phyloP scores from a whole-genome alignment of 2,329 filamentous ascomycete genomes.

The Fusarium nurragi region DNA sequence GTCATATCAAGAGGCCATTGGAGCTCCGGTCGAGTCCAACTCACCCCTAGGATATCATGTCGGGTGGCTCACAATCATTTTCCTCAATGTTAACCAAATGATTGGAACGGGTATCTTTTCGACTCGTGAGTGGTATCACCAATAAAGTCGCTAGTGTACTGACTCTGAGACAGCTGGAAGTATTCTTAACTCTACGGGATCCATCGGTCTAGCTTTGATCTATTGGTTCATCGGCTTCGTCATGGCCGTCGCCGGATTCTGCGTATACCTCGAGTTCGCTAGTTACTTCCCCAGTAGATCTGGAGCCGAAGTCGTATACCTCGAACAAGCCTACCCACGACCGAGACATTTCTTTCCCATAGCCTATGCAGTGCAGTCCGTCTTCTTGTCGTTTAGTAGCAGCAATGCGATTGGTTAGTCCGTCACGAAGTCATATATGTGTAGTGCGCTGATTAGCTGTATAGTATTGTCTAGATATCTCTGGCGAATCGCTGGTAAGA shows the following conservation, averaged over 20 bases:
- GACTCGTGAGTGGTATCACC: constrained; percentile 51
- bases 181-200: constrained; percentile 68
- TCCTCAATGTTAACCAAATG: constrained; percentile 71
- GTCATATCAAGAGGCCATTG: constrained; percentile 67
- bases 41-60: constrained; percentile 70
- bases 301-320: constrained; percentile 72
- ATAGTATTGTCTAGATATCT: constrained; percentile 67
- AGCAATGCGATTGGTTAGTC: constrained; percentile 64
- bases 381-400: constrained; percentile 72
- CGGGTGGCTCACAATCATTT: constrained; percentile 64
- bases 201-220: constrained; percentile 68
- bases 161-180: constrained; percentile 34
- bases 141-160: neutral
- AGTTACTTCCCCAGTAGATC: constrained; percentile 74
- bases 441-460: neutral
- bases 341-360: constrained; percentile 72
- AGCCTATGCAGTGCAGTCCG: constrained; percentile 70
- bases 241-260: constrained; percentile 63
- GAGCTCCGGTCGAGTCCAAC: constrained; percentile 67
- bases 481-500: constrained; percentile 63
- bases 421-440: rapidly evolving
- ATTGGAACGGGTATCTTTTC: constrained; percentile 71
- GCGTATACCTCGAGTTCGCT: constrained; percentile 70
- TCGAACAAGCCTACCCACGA: constrained; percentile 73
- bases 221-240: constrained; percentile 73